Evolutionary conservation across 768 basidiomycete species (phyloP).

Genomic region (Suillus paluster): DNA sequence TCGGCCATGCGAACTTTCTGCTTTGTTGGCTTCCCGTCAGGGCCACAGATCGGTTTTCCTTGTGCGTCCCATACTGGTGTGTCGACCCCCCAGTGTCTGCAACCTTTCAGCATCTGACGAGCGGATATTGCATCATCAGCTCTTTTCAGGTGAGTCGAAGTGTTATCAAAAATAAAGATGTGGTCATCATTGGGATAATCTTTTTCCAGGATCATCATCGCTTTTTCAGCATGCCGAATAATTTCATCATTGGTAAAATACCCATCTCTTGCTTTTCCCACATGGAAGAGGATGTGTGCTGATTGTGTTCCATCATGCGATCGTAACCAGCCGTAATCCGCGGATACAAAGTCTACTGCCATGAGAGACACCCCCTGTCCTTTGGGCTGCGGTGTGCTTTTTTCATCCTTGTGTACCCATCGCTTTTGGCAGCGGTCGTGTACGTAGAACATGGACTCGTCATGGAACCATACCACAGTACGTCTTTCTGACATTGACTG

Average conservation of each 20-base stretch:
- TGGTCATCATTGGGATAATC: conserved; percentile 36
- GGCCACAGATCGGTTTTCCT: conserved; percentile 6
- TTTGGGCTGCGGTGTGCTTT: conserved; percentile 33
- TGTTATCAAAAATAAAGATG: conserved; percentile 32
- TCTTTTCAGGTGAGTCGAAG: conserved; percentile 28
- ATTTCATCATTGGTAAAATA: no score
- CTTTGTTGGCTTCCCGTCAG: conserved; percentile 9
- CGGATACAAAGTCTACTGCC: conserved; percentile 32
- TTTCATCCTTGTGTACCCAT: no score
- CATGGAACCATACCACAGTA: conserved; percentile 34
- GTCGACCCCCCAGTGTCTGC: conserved; percentile 13
- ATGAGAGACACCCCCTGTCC: conserved; percentile 37
- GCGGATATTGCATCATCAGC: conserved; percentile 28
- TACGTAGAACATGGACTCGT: conserved; percentile 45
- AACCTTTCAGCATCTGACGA: conserved; percentile 24
- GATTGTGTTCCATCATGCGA: conserved; percentile 11
- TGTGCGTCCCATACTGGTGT: conserved; percentile 13
- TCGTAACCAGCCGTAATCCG: conserved; percentile 20
- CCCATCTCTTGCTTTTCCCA: conserved; percentile 29
- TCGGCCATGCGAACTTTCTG: conserved; percentile 11
- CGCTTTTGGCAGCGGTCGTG: conserved; percentile 34
- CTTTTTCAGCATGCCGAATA: conserved; percentile 27
- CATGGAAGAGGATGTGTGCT: conserved; percentile 24
- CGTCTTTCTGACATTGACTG: not conserved
- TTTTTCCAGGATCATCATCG: conserved; percentile 33